Conservation (phyloP, 2,329 filamentous ascomycete genomes). For the Venturia effusa region DNA sequence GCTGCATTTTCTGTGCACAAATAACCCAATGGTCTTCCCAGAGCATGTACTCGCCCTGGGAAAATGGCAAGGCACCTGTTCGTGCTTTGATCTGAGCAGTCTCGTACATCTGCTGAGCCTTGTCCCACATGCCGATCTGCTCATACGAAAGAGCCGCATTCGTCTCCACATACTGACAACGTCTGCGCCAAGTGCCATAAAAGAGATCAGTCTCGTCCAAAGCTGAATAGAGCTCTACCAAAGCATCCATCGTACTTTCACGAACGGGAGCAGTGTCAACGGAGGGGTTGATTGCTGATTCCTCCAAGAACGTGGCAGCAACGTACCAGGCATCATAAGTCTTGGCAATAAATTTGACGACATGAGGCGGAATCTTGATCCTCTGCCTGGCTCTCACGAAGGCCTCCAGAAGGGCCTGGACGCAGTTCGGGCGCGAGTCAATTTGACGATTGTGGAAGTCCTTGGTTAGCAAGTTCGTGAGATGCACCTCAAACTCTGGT, state of each 20-base stretch:
- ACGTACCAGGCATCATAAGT: slow-evolving; percentile 98
- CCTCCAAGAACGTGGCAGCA: slow-evolving; percentile 81
- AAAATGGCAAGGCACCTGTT: slow-evolving; percentile 92
- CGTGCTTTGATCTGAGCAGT: slow-evolving; percentile 93
- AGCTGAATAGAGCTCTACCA: slow-evolving; percentile 85
- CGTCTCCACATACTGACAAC: slow-evolving; percentile 93
- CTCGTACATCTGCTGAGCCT: slow-evolving; percentile 94
- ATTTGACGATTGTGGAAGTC: slow-evolving; percentile 93
- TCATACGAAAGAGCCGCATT: slow-evolving; percentile 96
- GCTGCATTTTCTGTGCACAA: slow-evolving; percentile 94
- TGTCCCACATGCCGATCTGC: slow-evolving; percentile 99
- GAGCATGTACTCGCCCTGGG: slow-evolving; percentile 92
- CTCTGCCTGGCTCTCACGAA: slow-evolving; percentile 74
- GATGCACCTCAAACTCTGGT: slow-evolving; percentile 76
- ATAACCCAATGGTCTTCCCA: slow-evolving; percentile 99
- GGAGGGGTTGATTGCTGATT: slow-evolving; percentile 71
- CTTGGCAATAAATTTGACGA: slow-evolving; percentile 87
- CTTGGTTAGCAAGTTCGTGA: slow-evolving; percentile 84
- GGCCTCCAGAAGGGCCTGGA: slow-evolving; percentile 83
- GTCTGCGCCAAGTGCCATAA: slow-evolving; percentile 90
- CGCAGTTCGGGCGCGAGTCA: slow-evolving; percentile 89
- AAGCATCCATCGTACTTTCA: slow-evolving; percentile 89
- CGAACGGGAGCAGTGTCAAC: slow-evolving; percentile 74
- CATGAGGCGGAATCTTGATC: slow-evolving; percentile 88
- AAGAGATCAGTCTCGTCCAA: slow-evolving; percentile 95